Evolutionary conservation across 441 rosid species (phyloP).

Genomic region (Adansonia rubrostipa): DNA sequence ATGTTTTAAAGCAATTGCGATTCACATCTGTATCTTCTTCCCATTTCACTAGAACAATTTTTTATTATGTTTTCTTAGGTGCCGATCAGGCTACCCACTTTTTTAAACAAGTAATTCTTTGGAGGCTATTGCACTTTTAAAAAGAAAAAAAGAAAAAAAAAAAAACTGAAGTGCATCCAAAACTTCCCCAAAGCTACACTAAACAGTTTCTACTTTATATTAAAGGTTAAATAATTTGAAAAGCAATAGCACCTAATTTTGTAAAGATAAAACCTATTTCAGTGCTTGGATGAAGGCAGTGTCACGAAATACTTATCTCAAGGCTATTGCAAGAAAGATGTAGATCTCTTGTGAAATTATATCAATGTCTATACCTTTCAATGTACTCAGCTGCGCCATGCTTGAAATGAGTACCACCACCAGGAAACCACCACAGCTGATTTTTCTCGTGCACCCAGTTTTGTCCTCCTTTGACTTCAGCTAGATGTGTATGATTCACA

Average conservation of each 20-base stretch:
- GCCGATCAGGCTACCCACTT: not conserved
- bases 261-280: not conserved
- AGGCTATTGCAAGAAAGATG: conserved; percentile 19
- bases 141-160: not conserved
- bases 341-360: not conserved
- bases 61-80: not conserved
- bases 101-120: not conserved
- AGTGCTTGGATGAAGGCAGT: conserved; percentile 9
- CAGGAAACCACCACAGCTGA: conserved; percentile 94
- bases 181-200: conserved; percentile 3
- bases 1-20: not conserved
- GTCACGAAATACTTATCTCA: conserved; percentile 4
- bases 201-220: conserved; percentile 6
- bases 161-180: conserved; percentile 13
- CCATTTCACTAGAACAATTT: not conserved
- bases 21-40: conserved; percentile 4
- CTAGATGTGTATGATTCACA: conserved; percentile 90
- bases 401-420: conserved; percentile 98
- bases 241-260: not conserved
- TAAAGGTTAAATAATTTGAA: conserved; percentile 1
- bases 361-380: conserved; percentile 56
- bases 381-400: conserved; percentile 94
- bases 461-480: conserved; percentile 92
- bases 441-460: conserved; percentile 88
- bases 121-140: not conserved